These are phyloP conservation scores for Mycena capillaripes DNA, from an alignment of 768 basidiomycete genomes.

Conservation along the genomic window DNA sequence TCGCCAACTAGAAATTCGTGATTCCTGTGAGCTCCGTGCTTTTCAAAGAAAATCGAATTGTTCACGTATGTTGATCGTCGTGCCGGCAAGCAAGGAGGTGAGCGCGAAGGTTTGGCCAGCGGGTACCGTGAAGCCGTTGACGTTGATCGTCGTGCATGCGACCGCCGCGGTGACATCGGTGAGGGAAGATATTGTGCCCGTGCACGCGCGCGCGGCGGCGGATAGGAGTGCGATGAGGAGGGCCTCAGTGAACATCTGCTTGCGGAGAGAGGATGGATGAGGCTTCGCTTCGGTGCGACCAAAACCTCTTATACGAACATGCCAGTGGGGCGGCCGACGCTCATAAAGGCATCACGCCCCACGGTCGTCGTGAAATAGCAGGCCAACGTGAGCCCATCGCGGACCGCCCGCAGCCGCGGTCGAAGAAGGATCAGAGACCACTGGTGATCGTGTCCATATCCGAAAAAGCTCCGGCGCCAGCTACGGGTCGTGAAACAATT, in stretches of 20 bases:
- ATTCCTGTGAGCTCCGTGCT: too few relatives aligned
- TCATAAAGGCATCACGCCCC: too few relatives aligned
- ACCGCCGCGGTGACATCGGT: conserved; percentile 46
- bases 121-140: conserved; percentile 58
- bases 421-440: too few relatives aligned
- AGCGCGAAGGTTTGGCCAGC: conserved; percentile 56
- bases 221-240: conserved; percentile 5
- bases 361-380: too few relatives aligned
- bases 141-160: conserved; percentile 60
- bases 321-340: too few relatives aligned
- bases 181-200: conserved; percentile 21
- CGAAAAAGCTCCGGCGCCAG: too few relatives aligned
- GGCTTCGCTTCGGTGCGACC: background rate
- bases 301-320: background rate
- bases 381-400: too few relatives aligned
- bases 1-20: conserved; percentile 61
- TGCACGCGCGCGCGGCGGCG: conserved; percentile 6
- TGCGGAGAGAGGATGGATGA: too few relatives aligned
- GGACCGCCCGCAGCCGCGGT: too few relatives aligned
- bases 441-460: too few relatives aligned
- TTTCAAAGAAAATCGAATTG: conserved; percentile 9
- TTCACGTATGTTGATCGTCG: conserved; percentile 61
- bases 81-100: conserved; percentile 50
- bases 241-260: conserved; percentile 6
- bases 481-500: too few relatives aligned